Evolutionary conservation across 129 eudicot species (phyloP), one percentile per base, ranked within the genome.

Genomic region (Lonicera japonica): DNA sequence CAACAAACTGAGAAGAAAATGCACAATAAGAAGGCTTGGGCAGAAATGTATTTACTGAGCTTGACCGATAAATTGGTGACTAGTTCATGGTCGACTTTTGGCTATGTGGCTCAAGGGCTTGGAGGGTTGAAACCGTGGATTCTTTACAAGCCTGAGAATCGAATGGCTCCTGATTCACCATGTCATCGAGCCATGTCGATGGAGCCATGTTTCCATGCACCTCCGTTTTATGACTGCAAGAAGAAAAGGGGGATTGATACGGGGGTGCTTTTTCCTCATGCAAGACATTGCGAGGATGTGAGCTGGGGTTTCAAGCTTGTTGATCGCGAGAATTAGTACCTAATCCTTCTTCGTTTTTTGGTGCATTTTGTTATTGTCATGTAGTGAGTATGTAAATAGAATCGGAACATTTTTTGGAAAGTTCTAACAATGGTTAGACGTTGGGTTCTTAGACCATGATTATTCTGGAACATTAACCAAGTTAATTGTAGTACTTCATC

Each of bases 121-220:
- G 96, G 96, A 57, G 96, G 92, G 56, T 61, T 87, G 76, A 84
- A 74, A 56, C 96, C 92, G 1, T 87, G 96, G 96, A 81, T 87
- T 60, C 67, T 87, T 34, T 78, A 76, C 82, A 87, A 87, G 81
- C 86, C 92, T 8, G 92, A 81, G 61, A 84, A 84, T 34, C 67
- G 41, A 25, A 87, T 83, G 18, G 73, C 73, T 54, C 91, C 86
- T 0, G 69, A 87, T 66, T 92, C 96, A 0, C 84, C 96, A 1
- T 87, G 96, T 71, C 70, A 65, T 7, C 77, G 80, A 12, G 96
- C 84, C 40, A 57, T 79, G 88, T 87, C 96, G 4, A 83, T 87
- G 66, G 96, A 84, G 77, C 96, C 96, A 9, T 87, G 96, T 25
- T 87, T 83, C 59, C 96, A 87, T 71, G 88, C 92, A 54, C 92